Base-by-base conservation (phyloP, 495 filamentous ascomycete genomes). In the Cercophora newfieldiana region DNA sequence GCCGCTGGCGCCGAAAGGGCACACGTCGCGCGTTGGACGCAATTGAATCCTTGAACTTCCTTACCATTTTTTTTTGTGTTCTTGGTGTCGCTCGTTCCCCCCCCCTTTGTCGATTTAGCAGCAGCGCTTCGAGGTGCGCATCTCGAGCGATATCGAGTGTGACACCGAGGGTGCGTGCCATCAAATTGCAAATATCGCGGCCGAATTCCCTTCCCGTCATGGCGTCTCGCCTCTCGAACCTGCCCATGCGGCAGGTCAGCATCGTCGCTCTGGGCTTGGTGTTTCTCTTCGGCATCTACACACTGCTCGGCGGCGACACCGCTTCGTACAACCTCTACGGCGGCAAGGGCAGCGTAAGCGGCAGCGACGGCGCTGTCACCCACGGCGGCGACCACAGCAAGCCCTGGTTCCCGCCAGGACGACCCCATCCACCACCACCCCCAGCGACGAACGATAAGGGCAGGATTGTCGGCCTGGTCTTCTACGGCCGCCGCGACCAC, bases 231-330 rank as follows among this genome's bases (percentile, higher is more conserved):
- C 21, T 22, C 24, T 53, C 24, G 19, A 22, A 22, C 21, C 50
- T 53, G 50, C 50, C 50, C 8, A 53, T 53, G 50, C 50, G 50
- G 21, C 50, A 53, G 50, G 50, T 53, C 10, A 26, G 21, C 50
- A n/a, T 53, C 6, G 19, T 24, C 50, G 50, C 50, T 2, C 24
- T 53, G 1, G 50, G 8, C 21, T 26, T 53, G 50, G 50, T 53
- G 2, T 22, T 26, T 14, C 50, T 53, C 21, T 53, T 53, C 12
- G 50, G 50, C 50, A 19, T 53, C 50, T 53, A 53, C 50, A 22
- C 19, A 2, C 50, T 53, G 2, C 24, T 26, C 6, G 6, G 19
- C 50, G 50, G 50, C 50, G 25, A 26, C 50, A 26, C 19, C 7
- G 50, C 24, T 7, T 22, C 21, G 21, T 53, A 53, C 50, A 24